These are phyloP conservation scores for Fusarium brevicatenulatum DNA, from an alignment of 2,329 filamentous ascomycete genomes.

Conservation along the genomic window DNA sequence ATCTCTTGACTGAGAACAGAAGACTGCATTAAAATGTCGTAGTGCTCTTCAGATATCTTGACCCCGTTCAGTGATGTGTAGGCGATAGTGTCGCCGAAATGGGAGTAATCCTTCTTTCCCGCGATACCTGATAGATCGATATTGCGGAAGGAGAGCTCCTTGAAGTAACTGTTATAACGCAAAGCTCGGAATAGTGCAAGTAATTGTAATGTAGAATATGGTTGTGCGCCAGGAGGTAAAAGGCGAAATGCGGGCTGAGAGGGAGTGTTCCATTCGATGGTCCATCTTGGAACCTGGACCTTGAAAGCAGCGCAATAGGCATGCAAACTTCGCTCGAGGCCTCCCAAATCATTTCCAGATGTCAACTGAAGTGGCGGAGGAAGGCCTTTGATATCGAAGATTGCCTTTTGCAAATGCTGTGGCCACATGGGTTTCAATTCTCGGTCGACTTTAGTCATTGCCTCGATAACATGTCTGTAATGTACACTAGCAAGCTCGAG, in stretches of 20 bases:
- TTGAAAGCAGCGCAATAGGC: constrained; percentile 65
- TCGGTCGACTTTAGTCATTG: constrained; percentile 64
- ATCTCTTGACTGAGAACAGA: constrained; percentile 66
- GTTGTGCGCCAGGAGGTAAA: constrained; percentile 52
- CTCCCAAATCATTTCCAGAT: constrained; percentile 65
- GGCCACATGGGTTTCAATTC: constrained; percentile 69
- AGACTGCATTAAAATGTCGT: constrained; percentile 59
- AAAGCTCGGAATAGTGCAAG: constrained; percentile 66
- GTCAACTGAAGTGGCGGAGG: constrained; percentile 64
- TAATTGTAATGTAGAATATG: constrained; percentile 62
- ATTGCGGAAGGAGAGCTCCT: constrained; percentile 64
- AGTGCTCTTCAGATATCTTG: constrained; percentile 60
- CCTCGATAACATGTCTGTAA: constrained; percentile 64
- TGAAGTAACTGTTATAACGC: constrained; percentile 69
- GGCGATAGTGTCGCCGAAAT: constrained; percentile 58
- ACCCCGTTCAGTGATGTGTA: constrained; percentile 64
- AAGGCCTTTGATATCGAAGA: constrained; percentile 64
- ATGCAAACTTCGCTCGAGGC: constrained; percentile 63
- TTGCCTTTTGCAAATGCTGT: constrained; percentile 62
- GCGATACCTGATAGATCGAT: constrained; percentile 58
- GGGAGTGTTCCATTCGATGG: constrained; percentile 56
- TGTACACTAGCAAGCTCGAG: constrained; percentile 65
- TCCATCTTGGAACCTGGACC: constrained; percentile 63
- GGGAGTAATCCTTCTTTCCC: constrained; percentile 55
- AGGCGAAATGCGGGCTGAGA: constrained; percentile 64